A percentile compares a stretch with the other conserved stretches of the same genome.
Evolutionary conservation across 2,329 filamentous ascomycete genomes (phyloP).

Genomic region (Xylariales sp.): DNA sequence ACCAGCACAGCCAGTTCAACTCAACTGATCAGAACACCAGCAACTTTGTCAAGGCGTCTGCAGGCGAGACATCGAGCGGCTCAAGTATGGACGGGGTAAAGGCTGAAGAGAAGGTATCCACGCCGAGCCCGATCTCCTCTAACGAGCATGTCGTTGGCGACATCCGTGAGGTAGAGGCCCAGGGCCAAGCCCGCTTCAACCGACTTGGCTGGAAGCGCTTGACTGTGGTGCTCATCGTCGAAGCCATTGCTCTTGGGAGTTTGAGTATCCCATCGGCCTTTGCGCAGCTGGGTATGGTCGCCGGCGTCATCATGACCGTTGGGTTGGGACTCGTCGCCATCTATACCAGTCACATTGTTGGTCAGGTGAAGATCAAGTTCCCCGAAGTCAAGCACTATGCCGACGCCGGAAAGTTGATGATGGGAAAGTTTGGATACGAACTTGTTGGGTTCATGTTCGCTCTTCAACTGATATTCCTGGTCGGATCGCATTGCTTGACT

Average conservation of each 20-base stretch:
- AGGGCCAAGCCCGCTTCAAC: slow-evolving; percentile 45
- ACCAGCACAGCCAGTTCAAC: slow-evolving; percentile 6
- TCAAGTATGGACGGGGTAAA: slow-evolving; percentile 5
- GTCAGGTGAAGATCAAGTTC: slow-evolving; percentile 33
- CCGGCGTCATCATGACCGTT: slow-evolving; percentile 38
- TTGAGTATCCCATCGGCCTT: slow-evolving; percentile 48
- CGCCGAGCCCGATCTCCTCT: background rate
- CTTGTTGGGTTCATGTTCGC: slow-evolving; percentile 49
- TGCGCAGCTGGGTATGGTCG: slow-evolving; percentile 49
- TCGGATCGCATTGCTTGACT: slow-evolving; percentile 58
- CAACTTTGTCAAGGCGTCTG: slow-evolving; percentile 3
- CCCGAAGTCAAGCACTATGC: slow-evolving; percentile 34
- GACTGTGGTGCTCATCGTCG: slow-evolving; percentile 51
- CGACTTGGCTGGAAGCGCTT: slow-evolving; percentile 54
- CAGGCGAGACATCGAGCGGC: slow-evolving; percentile 6
- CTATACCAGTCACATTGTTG: slow-evolving; percentile 43
- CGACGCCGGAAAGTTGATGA: slow-evolving; percentile 53
- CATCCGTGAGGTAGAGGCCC: slow-evolving; percentile 39
- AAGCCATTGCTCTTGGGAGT: slow-evolving; percentile 51
- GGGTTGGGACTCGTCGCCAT: slow-evolving; percentile 41
- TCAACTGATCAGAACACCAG: slow-evolving; percentile 2
- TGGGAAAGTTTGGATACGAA: slow-evolving; percentile 48
- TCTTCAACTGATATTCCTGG: slow-evolving; percentile 58
- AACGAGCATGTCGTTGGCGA: slow-evolving; percentile 23
- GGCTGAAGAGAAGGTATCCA: background rate